A percentile compares a stretch with the other conserved stretches of the same genome.
Evolutionary conservation across 352 stramenopile species (phyloP).

Genomic region (Phytophthora citrophthora): DNA sequence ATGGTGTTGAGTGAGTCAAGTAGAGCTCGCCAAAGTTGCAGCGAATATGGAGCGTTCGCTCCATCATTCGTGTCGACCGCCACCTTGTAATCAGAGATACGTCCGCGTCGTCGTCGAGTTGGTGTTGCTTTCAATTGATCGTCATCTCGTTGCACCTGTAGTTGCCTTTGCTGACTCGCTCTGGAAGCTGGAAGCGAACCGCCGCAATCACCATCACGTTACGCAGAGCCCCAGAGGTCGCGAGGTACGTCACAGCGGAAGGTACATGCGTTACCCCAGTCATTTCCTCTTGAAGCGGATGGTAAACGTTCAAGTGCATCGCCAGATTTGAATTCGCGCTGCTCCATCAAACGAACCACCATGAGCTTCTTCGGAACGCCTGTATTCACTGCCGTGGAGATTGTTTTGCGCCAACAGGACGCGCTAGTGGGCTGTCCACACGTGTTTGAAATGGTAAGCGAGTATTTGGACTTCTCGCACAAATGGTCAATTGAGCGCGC

Average conservation of each 20-base stretch:
- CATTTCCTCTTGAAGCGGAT: constrained; percentile 22
- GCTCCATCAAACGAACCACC: neutral
- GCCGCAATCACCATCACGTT: constrained; percentile 14
- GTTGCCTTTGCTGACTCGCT: constrained; percentile 3
- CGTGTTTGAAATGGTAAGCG: constrained; percentile 50
- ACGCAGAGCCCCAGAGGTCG: constrained; percentile 16
- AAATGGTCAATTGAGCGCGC: constrained; percentile 67
- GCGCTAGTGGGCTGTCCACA: constrained; percentile 53
- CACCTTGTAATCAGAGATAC: constrained; percentile 7
- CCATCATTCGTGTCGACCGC: no score
- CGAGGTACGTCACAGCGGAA: constrained; percentile 36
- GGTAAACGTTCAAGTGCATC: neutral
- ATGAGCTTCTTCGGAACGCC: constrained; percentile 26
- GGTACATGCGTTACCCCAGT: constrained; percentile 8
- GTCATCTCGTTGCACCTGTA: constrained; percentile 25
- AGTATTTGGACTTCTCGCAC: constrained; percentile 61
- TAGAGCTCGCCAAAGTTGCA: no score
- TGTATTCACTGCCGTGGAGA: constrained; percentile 44
- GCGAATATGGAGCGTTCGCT: no score
- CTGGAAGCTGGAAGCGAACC: constrained; percentile 20
- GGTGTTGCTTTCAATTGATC: constrained; percentile 17
- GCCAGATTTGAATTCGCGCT: constrained; percentile 24
- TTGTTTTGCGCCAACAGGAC: constrained; percentile 55
- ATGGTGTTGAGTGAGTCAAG: neutral
- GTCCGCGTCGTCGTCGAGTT: constrained; percentile 26